Evolutionary conservation across 148 eudicot genomes (phyloP).

Genomic region (Amaranthus cruentus): DNA sequence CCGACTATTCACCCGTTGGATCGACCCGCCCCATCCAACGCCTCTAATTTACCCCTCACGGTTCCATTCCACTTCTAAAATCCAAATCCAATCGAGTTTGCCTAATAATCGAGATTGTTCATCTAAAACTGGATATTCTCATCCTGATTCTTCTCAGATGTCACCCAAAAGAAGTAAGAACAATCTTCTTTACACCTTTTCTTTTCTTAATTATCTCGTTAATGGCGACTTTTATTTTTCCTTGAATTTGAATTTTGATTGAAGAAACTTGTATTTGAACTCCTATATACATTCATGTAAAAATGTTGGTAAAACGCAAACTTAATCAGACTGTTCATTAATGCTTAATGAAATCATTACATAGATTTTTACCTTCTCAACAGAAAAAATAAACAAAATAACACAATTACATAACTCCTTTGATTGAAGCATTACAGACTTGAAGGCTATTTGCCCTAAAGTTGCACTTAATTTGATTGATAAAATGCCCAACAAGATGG

Average conservation of each 20-base stretch:
- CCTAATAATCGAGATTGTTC: no score
- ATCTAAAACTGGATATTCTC: no score
- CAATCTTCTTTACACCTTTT: neutral
- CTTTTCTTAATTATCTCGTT: neutral
- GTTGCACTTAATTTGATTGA: slow-evolving; percentile 24
- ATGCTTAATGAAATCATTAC: neutral
- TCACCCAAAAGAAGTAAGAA: neutral
- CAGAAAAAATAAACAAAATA: neutral
- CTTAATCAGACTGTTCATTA: slow-evolving; percentile 7
- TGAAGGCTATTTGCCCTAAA: slow-evolving; percentile 4
- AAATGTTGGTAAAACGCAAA: neutral
- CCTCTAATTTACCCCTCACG: no score
- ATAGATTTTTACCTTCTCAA: neutral
- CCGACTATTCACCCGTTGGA: no score
- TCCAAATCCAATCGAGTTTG: no score
- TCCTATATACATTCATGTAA: neutral
- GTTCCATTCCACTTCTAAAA: no score
- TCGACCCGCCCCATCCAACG: no score
- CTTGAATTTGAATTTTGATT: no score
- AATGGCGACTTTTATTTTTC: neutral
- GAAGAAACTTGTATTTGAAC: neutral
- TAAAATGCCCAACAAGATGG: slow-evolving; percentile 14
- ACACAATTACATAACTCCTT: neutral
- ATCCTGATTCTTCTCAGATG: no score
- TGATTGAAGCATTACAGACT: slow-evolving; percentile 4